Evolutionary conservation across 2,329 filamentous ascomycete genomes (phyloP), one percentile per base, ranked within the genome.

Genomic region (Dactylellina leptospora): DNA sequence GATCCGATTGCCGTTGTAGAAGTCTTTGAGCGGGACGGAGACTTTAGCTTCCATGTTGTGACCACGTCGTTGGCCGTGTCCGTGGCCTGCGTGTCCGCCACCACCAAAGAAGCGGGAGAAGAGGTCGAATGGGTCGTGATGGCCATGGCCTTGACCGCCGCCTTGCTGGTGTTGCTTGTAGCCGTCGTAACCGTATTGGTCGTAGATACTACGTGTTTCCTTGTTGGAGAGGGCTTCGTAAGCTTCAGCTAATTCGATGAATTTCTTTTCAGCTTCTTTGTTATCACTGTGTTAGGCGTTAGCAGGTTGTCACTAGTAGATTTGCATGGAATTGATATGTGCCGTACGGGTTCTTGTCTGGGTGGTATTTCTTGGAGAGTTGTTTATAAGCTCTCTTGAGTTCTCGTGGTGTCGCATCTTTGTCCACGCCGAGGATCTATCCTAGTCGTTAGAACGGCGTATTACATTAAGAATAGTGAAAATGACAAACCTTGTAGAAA

Each of bases 41-140:
- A 99, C 85, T 71, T 89, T 87, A 62, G 96, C 87, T 82, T 97
- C 93, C 84, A 96, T 90, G 78, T 96, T 91, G 56, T 90, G 93
- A 0, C 95, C 95, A 28, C 88, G 86, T 27, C 92, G 88, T 79
- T 95, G 89, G 33, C 88, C 89, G 4, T 84, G 83, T 51, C 88
- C 87, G 76, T 89, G 82, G 13, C 90, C 89, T 30, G 70, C 53
- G 74, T 91, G 96, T 80, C 95, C 91, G 8, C 92, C 92, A 36
- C 86, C 79, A 74, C 95, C 95, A 79, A 99, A 99, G 86, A 99
- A 97, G 76, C 92, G 90, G 60, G 88, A 92, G 84, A 99, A 99
- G 42, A 99, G 84, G 80, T 99, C 95, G 79, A 97, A 97, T 18
- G 95, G 93, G 78, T 99, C 93, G 79, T 93, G 89, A 69, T 86